Base-by-base conservation (phyloP, 495 filamentous ascomycete genomes). In the Penicillium canescens region DNA sequence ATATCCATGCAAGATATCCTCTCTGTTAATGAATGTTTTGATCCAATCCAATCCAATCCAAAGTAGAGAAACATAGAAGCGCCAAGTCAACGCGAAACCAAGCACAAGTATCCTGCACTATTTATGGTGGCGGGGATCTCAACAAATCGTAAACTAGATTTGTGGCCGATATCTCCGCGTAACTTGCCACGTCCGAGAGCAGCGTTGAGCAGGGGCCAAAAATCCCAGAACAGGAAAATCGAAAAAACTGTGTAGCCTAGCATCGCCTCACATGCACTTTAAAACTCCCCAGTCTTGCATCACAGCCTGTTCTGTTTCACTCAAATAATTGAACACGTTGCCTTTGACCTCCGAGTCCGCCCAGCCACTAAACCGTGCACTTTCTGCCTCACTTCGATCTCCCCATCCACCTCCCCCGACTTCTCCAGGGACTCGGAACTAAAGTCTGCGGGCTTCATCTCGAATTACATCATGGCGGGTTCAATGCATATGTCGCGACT, bases 401-500 rank as follows among this genome's bases (percentile, higher is more conserved):
- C 21, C 10, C 13, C 33, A 24, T 34, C 14, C 26, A 16, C 36
- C 33, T 42, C 41, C 37, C 31, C 56, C 50, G n/a, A 36, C 41
- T 44, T 23, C 36, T 44, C 40, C 18, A 16, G 6, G 11, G 46
- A 21, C 34, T 23, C 26, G 44, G 23, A 36, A 16, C 7, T 20
- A 16, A 40, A 51, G 48, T 42, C 34, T 21, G 21, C 2, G 40
- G 37, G 31, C 2, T 26, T 13, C 24, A 38, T 28, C 31, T 31
- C 35, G 28, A 13, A 49, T 31, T 34, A 18, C 59, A 67, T 42
- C 50, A 76, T 78, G 73, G 53, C 73, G 53, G 67, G 77, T 43
- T 86, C 81, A 51, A 75, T 83, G 74, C 86, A 92, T 58, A 78
- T 94, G 11, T 86, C 87, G 6, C 82, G 85, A 52, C 65, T 91